A percentile compares a stretch with the other conserved stretches of the same genome.
phyloP scores from a whole-genome alignment of 2,329 filamentous ascomycete species.

The Seiridium cupressi region DNA sequence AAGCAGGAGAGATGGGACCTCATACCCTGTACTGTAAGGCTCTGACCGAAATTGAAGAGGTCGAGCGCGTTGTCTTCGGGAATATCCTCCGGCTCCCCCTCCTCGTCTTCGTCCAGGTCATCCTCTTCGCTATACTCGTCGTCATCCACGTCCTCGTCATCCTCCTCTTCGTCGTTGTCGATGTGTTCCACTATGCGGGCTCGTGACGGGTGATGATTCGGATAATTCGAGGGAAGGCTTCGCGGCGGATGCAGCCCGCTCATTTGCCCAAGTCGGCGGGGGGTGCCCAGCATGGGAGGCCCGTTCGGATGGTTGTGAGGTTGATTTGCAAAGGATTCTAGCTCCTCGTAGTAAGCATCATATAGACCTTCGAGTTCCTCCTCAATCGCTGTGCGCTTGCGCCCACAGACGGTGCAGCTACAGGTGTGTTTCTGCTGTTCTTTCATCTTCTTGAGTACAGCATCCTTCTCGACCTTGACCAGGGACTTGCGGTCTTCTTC shows the following conservation, averaged over 20 bases:
- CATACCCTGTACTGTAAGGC: slow-evolving; percentile 86
- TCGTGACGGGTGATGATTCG: slow-evolving; percentile 67
- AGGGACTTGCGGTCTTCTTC: slow-evolving; percentile 93
- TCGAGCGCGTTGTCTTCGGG: slow-evolving; percentile 70
- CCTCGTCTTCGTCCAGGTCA: slow-evolving; percentile 45
- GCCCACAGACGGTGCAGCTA: slow-evolving; percentile 94
- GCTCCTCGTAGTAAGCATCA: slow-evolving; percentile 96
- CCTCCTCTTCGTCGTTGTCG: slow-evolving; percentile 54
- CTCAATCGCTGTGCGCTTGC: slow-evolving; percentile 95
- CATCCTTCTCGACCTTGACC: slow-evolving; percentile 98
- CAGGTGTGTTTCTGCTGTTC: slow-evolving; percentile 99
- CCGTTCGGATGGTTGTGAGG: slow-evolving; percentile 64
- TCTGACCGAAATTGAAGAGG: slow-evolving; percentile 97
- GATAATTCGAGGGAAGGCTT: slow-evolving; percentile 56
- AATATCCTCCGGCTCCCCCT: slow-evolving; percentile 46
- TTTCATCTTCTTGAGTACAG: slow-evolving; percentile 98
- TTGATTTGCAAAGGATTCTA: slow-evolving; percentile 94
- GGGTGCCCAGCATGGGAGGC: slow-evolving; percentile 66
- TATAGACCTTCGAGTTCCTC: slow-evolving; percentile 97
- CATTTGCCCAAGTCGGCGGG: slow-evolving; percentile 60
- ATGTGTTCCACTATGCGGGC: slow-evolving; percentile 71
- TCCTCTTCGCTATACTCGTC: slow-evolving; percentile 47
- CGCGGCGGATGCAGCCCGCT: slow-evolving; percentile 55
- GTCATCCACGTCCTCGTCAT: slow-evolving; percentile 41
- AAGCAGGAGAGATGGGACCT: slow-evolving; percentile 12